phyloP scores from a whole-genome alignment of 2,329 filamentous ascomycete genomes.

The Aspergillus luchuensis region DNA sequence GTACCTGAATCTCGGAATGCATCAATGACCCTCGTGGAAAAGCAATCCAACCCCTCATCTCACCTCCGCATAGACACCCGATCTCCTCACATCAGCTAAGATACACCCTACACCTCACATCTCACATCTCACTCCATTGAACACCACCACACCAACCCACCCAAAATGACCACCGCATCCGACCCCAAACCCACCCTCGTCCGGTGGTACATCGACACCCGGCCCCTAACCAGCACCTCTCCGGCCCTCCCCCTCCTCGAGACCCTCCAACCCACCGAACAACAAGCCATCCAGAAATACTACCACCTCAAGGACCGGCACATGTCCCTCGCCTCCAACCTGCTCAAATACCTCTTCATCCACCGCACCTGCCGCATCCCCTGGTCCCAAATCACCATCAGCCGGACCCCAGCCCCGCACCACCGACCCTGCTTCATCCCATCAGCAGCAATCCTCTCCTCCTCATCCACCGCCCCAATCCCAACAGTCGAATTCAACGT shows the following conservation, averaged over 20 bases:
- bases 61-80: too few relatives aligned
- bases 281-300: constrained; percentile 52
- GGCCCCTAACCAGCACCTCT: constrained; percentile 34
- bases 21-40: too few relatives aligned
- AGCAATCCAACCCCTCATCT: too few relatives aligned
- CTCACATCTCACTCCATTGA: neutral
- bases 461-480: constrained; percentile 14
- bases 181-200: constrained; percentile 24
- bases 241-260: constrained; percentile 42
- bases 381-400: constrained; percentile 59
- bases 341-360: constrained; percentile 64
- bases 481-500: constrained; percentile 63
- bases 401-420: constrained; percentile 52
- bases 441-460: constrained; percentile 19
- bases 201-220: constrained; percentile 50
- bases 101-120: neutral
- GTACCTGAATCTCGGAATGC: too few relatives aligned
- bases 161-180: neutral
- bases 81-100: neutral
- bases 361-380: constrained; percentile 57
- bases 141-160: neutral
- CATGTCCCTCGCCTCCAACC: constrained; percentile 62
- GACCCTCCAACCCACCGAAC: constrained; percentile 51
- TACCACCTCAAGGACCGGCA: constrained; percentile 59
- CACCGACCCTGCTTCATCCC: constrained; percentile 57